Evolutionary conservation across 139 green algal species (phyloP).

Genomic region (Mesotaenium endlicherianum): DNA sequence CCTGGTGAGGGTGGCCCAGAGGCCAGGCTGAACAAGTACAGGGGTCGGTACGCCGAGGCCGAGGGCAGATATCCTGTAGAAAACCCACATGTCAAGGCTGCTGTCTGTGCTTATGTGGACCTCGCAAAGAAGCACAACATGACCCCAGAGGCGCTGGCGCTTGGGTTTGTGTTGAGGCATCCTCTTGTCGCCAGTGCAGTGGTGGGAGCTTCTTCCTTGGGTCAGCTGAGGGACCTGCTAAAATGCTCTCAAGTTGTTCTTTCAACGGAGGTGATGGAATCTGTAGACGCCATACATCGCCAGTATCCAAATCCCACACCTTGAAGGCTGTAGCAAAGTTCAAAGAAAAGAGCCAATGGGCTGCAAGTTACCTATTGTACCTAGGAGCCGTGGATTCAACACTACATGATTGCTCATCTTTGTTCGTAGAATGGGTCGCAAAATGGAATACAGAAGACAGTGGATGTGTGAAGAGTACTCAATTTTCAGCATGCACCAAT

Average conservation of each 20-base stretch:
- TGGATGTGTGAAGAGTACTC: too few relatives aligned
- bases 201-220: constrained; percentile 61
- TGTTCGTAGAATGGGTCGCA: too few relatives aligned
- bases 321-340: constrained; percentile 5
- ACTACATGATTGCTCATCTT: too few relatives aligned
- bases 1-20: background rate
- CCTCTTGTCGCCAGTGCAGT: constrained; percentile 58
- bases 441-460: too few relatives aligned
- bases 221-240: constrained; percentile 67
- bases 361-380: too few relatives aligned
- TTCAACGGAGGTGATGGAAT: constrained; percentile 47
- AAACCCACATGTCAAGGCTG: constrained; percentile 58
- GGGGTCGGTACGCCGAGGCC: constrained; percentile 30
- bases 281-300: constrained; percentile 67
- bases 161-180: constrained; percentile 59
- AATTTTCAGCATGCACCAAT: too few relatives aligned
- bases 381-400: too few relatives aligned
- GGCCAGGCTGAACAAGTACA: constrained; percentile 34
- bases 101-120: constrained; percentile 62
- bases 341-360: too few relatives aligned
- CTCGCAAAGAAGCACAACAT: constrained; percentile 65
- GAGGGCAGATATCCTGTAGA: constrained; percentile 49
- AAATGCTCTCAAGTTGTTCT: constrained; percentile 35
- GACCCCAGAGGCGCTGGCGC: constrained; percentile 59
- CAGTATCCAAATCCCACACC: constrained; percentile 64